phyloP scores from a whole-genome alignment of 2,329 filamentous ascomycete species.

The Verticillium nonalfalfae region DNA sequence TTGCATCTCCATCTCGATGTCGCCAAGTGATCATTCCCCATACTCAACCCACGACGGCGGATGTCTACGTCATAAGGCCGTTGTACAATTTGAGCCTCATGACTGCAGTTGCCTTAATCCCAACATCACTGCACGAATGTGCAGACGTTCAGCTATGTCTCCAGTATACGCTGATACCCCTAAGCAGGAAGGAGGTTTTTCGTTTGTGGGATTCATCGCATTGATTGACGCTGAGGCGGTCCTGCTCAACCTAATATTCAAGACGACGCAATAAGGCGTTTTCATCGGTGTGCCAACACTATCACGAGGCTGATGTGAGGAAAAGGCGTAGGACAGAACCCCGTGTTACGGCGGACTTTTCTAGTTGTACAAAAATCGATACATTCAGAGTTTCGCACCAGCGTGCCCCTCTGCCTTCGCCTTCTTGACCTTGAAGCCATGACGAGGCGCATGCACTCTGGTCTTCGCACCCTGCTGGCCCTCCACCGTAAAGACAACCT shows the following conservation, averaged over 20 bases:
- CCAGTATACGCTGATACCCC: too few species aligned
- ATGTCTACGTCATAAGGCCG: not conserved
- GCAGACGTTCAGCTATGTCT: too few species aligned
- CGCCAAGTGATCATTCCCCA: not conserved
- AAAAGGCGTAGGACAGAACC: too few species aligned
- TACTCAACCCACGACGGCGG: not conserved
- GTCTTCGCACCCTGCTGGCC: conserved; percentile 32
- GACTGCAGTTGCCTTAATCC: not conserved
- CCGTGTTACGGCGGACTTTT: not conserved
- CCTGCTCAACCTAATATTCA: too few species aligned
- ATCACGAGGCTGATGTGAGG: too few species aligned
- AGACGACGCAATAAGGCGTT: too few species aligned
- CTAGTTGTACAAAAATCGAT: not conserved
- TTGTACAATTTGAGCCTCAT: not conserved
- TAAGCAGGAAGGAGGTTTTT: too few species aligned
- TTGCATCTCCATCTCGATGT: not conserved
- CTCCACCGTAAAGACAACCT: conserved; percentile 52
- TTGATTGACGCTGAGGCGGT: too few species aligned
- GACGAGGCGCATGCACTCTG: conserved; percentile 55
- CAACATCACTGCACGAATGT: not conserved
- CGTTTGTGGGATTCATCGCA: too few species aligned
- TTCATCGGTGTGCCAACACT: too few species aligned
- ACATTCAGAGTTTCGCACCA: not conserved
- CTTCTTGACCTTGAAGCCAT: conserved; percentile 46
- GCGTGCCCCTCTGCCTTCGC: not conserved